Conservation (phyloP, 1,139 yeast species). For the Debaryomyces sp. region DNA sequence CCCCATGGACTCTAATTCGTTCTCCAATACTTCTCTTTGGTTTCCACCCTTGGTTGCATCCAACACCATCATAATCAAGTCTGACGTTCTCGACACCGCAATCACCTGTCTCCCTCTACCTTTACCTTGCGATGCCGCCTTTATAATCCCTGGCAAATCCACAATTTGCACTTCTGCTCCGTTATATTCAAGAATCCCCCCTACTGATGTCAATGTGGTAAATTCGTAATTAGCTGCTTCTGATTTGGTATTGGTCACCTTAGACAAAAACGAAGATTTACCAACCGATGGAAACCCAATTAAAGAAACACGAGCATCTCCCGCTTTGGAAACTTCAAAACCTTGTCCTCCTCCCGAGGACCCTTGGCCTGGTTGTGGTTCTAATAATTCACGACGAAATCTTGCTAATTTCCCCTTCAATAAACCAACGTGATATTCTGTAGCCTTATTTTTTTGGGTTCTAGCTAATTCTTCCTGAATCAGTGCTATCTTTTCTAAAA, state of each 20-base stretch:
- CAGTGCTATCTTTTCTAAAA: slow-evolving; percentile 75
- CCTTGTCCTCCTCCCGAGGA: slow-evolving; percentile 82
- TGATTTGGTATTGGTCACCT: slow-evolving; percentile 89
- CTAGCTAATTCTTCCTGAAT: slow-evolving; percentile 93
- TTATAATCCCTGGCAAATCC: slow-evolving; percentile 95
- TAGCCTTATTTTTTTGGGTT: slow-evolving; percentile 97
- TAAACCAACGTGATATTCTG: slow-evolving; percentile 94
- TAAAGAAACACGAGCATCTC: slow-evolving; percentile 93
- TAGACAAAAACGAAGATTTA: slow-evolving; percentile 83
- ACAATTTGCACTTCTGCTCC: slow-evolving; percentile 97
- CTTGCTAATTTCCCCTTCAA: slow-evolving; percentile 95
- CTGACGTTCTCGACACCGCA: slow-evolving; percentile 94
- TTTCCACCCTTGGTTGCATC: slow-evolving; percentile 94
- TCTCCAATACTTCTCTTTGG: slow-evolving; percentile 83
- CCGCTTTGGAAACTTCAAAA: slow-evolving; percentile 92
- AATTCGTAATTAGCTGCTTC: slow-evolving; percentile 95
- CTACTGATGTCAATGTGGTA: slow-evolving; percentile 95
- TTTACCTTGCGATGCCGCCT: slow-evolving; percentile 96
- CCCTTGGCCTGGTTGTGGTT: slow-evolving; percentile 77
- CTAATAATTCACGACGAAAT: slow-evolving; percentile 86
- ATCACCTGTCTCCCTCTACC: slow-evolving; percentile 98
- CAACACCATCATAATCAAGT: slow-evolving; percentile 86
- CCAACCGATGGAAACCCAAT: slow-evolving; percentile 99
- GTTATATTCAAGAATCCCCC: slow-evolving; percentile 90
- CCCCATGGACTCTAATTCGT: slow-evolving; percentile 92